Conservation (phyloP, 257 asterid genomes). For the Rehmannia glutinosa region DNA sequence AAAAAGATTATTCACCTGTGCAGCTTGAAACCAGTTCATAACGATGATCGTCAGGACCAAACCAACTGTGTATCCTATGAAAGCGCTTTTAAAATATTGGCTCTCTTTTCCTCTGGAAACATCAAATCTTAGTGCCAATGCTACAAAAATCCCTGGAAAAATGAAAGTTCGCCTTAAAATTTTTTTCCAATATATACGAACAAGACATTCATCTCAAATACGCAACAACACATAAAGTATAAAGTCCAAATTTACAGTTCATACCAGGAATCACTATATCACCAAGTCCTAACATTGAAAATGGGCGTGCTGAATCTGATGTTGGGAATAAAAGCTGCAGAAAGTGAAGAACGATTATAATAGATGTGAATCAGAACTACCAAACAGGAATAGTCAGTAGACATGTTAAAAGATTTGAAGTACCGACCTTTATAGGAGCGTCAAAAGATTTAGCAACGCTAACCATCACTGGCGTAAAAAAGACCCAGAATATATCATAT, state of each 20-base stretch:
- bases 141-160: slow-evolving; percentile 75
- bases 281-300: slow-evolving; percentile 91
- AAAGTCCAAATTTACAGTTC: not conserved
- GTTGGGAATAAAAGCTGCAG: slow-evolving; percentile 87
- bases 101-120: slow-evolving; percentile 62
- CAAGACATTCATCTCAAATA: not conserved
- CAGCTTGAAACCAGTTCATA: slow-evolving; percentile 96
- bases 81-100: slow-evolving; percentile 76
- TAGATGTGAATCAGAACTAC: not conserved
- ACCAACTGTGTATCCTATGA: slow-evolving; percentile 61
- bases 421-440: slow-evolving; percentile 78
- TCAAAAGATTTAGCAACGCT: slow-evolving; percentile 89
- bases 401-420: not conserved
- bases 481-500: slow-evolving; percentile 86
- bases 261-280: slow-evolving; percentile 87
- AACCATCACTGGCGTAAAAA: slow-evolving; percentile 91
- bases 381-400: not conserved
- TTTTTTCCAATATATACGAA: no score
- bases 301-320: slow-evolving; percentile 67
- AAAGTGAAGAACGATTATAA: not conserved
- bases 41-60: slow-evolving; percentile 58
- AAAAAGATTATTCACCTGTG: slow-evolving; percentile 45
- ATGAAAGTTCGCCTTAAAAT: not conserved
- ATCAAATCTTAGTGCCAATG: slow-evolving; percentile 77
- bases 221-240: not conserved